These are phyloP conservation scores for Fusarium pseudonygamai DNA, from an alignment of 2,329 filamentous ascomycete species.

Conservation along the genomic window DNA sequence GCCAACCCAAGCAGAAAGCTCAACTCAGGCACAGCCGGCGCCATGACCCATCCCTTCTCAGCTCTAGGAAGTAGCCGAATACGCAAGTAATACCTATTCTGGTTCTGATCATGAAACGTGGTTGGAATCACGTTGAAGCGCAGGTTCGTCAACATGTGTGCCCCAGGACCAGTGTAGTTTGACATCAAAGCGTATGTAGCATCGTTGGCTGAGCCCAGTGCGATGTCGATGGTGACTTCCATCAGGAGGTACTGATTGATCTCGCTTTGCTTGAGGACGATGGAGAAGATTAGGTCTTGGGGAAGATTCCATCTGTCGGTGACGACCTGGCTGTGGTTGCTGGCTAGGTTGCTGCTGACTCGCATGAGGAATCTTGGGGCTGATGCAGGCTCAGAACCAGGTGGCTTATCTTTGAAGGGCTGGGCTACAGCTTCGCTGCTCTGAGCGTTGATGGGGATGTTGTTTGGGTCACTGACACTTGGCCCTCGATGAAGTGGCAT, in stretches of 20 bases:
- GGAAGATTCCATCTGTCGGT: neutral
- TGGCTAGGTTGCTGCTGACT: neutral
- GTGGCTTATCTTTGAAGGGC: neutral
- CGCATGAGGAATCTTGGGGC: neutral
- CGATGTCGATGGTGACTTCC: neutral
- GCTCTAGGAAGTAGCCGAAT: neutral
- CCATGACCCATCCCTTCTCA: neutral
- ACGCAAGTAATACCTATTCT: neutral
- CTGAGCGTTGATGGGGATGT: rapidly evolving
- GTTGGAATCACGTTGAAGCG: conserved; percentile 1
- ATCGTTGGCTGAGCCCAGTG: rapidly evolving
- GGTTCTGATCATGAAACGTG: neutral
- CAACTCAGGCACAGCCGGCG: neutral
- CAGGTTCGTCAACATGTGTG: neutral
- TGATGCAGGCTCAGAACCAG: neutral
- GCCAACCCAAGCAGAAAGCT: neutral
- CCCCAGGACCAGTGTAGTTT: neutral
- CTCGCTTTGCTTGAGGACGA: neutral
- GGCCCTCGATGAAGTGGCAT: neutral
- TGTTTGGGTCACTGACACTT: neutral
- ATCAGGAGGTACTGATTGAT: neutral
- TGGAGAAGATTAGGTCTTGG: conserved; percentile 1
- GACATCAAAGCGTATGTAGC: neutral
- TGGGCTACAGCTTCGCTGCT: rapidly evolving
- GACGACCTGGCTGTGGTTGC: neutral